Evolutionary conservation across 495 filamentous ascomycete genomes (phyloP).

Genomic region (Choiromyces venosus): DNA sequence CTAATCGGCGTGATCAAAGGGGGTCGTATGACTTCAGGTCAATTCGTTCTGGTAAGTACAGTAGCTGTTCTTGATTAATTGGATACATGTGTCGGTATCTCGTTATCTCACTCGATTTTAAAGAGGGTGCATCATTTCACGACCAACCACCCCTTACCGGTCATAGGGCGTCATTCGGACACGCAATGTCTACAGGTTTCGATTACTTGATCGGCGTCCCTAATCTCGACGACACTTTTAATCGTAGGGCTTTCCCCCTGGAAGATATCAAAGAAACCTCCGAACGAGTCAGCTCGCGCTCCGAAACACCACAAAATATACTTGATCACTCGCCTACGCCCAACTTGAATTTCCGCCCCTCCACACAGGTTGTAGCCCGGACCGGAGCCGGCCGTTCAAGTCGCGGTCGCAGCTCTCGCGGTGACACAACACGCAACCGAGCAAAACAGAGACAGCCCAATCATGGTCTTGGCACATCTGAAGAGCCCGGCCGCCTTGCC

Average conservation of each 20-base stretch:
- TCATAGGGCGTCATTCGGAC: conserved; percentile 33
- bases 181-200: conserved; percentile 33
- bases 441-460: conserved; percentile 18
- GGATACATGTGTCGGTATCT: conserved; percentile 15
- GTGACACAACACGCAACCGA: conserved; percentile 20
- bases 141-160: conserved; percentile 26
- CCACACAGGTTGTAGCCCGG: conserved; percentile 16
- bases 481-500: conserved; percentile 29
- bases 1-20: conserved; percentile 22
- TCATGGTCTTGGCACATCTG: conserved; percentile 14
- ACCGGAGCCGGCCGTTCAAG: conserved; percentile 27
- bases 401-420: conserved; percentile 12
- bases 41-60: conserved; percentile 13
- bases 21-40: conserved; percentile 9
- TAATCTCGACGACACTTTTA: conserved; percentile 36
- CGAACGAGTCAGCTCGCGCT: conserved; percentile 8
- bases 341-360: conserved; percentile 5
- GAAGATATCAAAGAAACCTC: conserved; percentile 29
- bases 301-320: conserved; percentile 19
- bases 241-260: conserved; percentile 31
- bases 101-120: conserved; percentile 23
- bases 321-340: conserved; percentile 32
- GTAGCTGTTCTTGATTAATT: conserved; percentile 8
- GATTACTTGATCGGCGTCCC: conserved; percentile 36
- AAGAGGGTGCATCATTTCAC: conserved; percentile 20